Base-by-base conservation (phyloP, 257 asterid species). In the Penstemon eatonii region DNA sequence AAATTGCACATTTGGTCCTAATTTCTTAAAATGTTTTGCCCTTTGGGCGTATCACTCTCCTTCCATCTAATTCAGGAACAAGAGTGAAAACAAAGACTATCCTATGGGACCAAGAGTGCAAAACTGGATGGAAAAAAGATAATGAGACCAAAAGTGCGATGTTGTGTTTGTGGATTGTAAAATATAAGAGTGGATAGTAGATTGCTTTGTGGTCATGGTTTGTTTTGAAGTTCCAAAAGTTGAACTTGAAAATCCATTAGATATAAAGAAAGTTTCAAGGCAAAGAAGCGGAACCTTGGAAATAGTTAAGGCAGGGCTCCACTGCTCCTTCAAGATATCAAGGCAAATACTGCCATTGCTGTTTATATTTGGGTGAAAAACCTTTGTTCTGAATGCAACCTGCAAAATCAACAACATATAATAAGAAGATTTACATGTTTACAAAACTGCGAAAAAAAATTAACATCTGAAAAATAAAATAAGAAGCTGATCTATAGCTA, bases 241-340 rank as follows among this genome's bases (percentile, higher is more conserved):
- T 6, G 12, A 46, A 6, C 8, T 7, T 44, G 43, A 19, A n/a
- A 15, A 4, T 57, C 6, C 13, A 36, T 58, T 19, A 36, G 12
- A 38, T 6, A n/a, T 37, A 12, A 58, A 38, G 18, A 15, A 15
- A 15, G 18, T 15, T 15, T 15, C 18, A 15, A 15, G 18, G 18
- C 18, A 15, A 15, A 15, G 19, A 39, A 58, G 38, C 37, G 33
- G 4, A 13, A 58, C 63, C 70, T 65, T 65, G 3, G 70, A 65
- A 6, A 65, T 65, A 25, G 70, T 51, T 49, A 65, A 43, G 4
- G 70, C 70, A 6, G 70, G 70, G 60, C 70, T 65, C 70, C 70
- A 65, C 60, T 65, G 70, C 51, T 65, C 70, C 70, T 65, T 65
- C 70, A 65, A 39, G 70, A 65, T 65, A 38, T 65, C 70, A 65